A percentile compares a stretch with the other conserved stretches of the same genome.
phyloP scores from a whole-genome alignment of 2,329 filamentous ascomycete genomes.

The Fusarium setosum region DNA sequence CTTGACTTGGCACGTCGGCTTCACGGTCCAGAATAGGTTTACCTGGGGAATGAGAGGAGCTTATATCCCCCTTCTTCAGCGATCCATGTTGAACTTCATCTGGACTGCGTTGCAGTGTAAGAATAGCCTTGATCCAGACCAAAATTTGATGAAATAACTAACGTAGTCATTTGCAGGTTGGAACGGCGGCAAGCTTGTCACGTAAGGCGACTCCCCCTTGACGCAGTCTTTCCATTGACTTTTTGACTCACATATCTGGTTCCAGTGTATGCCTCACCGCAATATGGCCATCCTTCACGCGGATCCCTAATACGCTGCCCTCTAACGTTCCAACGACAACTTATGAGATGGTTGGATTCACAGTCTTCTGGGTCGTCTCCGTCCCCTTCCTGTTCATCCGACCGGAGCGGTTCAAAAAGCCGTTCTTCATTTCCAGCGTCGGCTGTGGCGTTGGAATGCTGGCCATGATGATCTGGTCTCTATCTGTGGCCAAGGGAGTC shows the following conservation, averaged over 20 bases:
- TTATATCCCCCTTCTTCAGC: constrained; percentile 59
- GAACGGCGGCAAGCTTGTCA: not conserved
- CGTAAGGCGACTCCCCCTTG: not conserved
- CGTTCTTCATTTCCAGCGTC: constrained; percentile 56
- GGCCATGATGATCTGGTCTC: constrained; percentile 60
- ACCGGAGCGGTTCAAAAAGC: constrained; percentile 60
- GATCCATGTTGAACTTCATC: constrained; percentile 61
- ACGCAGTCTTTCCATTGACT: not conserved
- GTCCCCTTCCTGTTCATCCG: constrained; percentile 60
- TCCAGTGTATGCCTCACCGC: not conserved
- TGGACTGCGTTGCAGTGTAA: constrained; percentile 59
- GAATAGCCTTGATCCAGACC: not conserved
- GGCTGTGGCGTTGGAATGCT: constrained; percentile 60
- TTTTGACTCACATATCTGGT: not conserved
- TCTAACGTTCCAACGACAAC: not conserved
- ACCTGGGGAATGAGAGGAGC: constrained; percentile 60
- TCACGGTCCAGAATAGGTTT: constrained; percentile 61
- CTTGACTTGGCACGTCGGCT: constrained; percentile 61
- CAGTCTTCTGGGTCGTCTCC: constrained; percentile 54
- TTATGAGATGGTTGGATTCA: not conserved
- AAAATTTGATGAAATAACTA: too few species aligned
- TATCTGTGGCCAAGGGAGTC: constrained; percentile 55
- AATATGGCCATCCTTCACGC: not conserved
- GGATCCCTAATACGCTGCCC: not conserved
- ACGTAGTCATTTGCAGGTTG: not conserved